These are phyloP conservation scores for Xylaria castorea DNA, from an alignment of 495 filamentous ascomycete species.

Conservation along the genomic window DNA sequence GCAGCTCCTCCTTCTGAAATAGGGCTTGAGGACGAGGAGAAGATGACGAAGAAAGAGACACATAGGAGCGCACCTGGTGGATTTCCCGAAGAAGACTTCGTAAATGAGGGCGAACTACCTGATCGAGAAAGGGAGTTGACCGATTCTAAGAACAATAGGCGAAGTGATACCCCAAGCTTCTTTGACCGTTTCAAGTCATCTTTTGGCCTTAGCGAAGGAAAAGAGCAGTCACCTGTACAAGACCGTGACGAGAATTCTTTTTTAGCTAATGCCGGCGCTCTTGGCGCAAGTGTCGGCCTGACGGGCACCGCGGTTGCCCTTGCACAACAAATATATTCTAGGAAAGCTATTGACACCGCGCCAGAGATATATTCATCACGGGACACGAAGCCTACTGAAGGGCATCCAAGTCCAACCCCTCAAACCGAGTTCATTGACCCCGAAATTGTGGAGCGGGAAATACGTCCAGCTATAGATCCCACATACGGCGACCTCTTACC, in stretches of 20 bases:
- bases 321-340: slow-evolving; percentile 49
- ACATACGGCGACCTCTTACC: slow-evolving; percentile 62
- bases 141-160: slow-evolving; percentile 43
- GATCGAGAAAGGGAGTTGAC: slow-evolving; percentile 39
- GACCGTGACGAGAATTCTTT: slow-evolving; percentile 57
- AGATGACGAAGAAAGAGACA: slow-evolving; percentile 31
- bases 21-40: slow-evolving; percentile 29
- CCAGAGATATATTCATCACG: slow-evolving; percentile 34
- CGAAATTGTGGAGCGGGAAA: slow-evolving; percentile 56
- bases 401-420: slow-evolving; percentile 37
- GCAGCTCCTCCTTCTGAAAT: slow-evolving; percentile 25
- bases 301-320: slow-evolving; percentile 51
- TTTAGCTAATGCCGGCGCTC: slow-evolving; percentile 68
- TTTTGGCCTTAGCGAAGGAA: slow-evolving; percentile 40
- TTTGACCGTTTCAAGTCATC: slow-evolving; percentile 45
- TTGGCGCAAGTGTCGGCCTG: slow-evolving; percentile 67
- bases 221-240: slow-evolving; percentile 37
- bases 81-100: slow-evolving; percentile 25
- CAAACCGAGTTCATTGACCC: slow-evolving; percentile 54
- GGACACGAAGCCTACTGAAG: slow-evolving; percentile 26
- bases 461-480: slow-evolving; percentile 64
- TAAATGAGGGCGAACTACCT: slow-evolving; percentile 36
- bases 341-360: slow-evolving; percentile 50
- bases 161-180: slow-evolving; percentile 41
- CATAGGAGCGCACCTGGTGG: slow-evolving; percentile 28